A percentile compares a stretch with the other conserved stretches of the same genome.
phyloP scores from a whole-genome alignment of 1,139 yeast genomes.

The Blastobotrys buckinghamii region DNA sequence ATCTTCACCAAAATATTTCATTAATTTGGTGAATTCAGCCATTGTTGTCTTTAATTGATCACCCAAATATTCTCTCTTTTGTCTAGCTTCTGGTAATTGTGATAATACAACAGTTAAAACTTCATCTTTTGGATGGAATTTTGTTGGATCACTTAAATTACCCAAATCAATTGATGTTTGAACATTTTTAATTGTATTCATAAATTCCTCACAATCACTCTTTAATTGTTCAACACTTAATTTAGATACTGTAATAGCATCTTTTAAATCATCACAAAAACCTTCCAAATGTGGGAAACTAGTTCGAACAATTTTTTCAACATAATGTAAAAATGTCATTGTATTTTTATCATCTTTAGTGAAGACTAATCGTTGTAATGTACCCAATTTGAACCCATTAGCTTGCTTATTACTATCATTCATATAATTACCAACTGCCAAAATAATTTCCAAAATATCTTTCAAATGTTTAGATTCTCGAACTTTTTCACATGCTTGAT shows the following conservation, averaged over 20 bases:
- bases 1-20: slow-evolving; percentile 84
- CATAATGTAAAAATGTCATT: slow-evolving; percentile 77
- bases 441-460: slow-evolving; percentile 64
- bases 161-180: slow-evolving; percentile 60
- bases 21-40: slow-evolving; percentile 50
- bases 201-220: slow-evolving; percentile 61
- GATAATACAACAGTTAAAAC: slow-evolving; percentile 52
- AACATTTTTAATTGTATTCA: slow-evolving; percentile 48
- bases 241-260: slow-evolving; percentile 59
- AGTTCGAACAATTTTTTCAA: slow-evolving; percentile 71
- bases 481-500: slow-evolving; percentile 60
- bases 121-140: slow-evolving; percentile 73
- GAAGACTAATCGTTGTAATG: slow-evolving; percentile 75
- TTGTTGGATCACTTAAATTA: slow-evolving; percentile 58
- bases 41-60: slow-evolving; percentile 52
- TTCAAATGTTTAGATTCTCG: slow-evolving; percentile 58
- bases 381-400: slow-evolving; percentile 74
- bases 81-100: slow-evolving; percentile 51
- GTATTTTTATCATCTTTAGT: slow-evolving; percentile 80
- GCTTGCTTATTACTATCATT: slow-evolving; percentile 79
- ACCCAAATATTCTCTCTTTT: slow-evolving; percentile 51
- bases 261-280: slow-evolving; percentile 69
- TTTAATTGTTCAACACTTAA: slow-evolving; percentile 71
- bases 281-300: slow-evolving; percentile 72
- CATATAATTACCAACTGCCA: slow-evolving; percentile 91